Base-by-base conservation (phyloP, 306 rosid genomes). In the Vigna unguiculata region DNA sequence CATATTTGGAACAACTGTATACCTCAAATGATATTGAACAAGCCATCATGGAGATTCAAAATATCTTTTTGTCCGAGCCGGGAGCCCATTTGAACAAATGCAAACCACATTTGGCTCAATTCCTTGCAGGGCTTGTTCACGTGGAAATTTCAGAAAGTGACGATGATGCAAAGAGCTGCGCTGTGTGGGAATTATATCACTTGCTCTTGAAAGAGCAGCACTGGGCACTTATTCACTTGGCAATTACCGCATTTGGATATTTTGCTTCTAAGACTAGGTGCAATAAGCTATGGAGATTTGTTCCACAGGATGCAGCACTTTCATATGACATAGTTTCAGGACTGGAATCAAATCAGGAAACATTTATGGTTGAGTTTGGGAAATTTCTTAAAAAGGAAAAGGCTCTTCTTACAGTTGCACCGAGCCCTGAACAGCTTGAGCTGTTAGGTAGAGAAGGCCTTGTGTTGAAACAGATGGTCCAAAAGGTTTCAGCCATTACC, bases 191-290 rank as follows among this genome's bases (percentile, higher is more conserved):
- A 78, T 72, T 95, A 58, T 88, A 84, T 83, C 97, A 90, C 80
- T 84, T 92, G 88, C 78, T 95, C 74, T 77, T 95, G 83, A 88
- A 61, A 76, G 98, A 92, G 83, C 82, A 84, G 74, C 95, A 94
- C 38, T 94, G 97, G 98, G 96, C 96, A 69, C 72, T 90, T 38
- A 66, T 82, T 76, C 96, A 94, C 76, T 78, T 89, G 91, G 93
- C 95, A 66, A 22, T 92, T 28, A 77, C 88, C 12, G 90, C 97
- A 71, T 92, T 94, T 62, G 97, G 93, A 77, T 84, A 83, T 78
- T 94, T 89, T 76, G 90, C 96, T 19, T 86, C 85, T 24, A 84
- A 83, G 24, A 86, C 97, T 22, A 71, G 51, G 57, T 90, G 95
- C 71, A 74, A 74, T 71, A 82, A 88, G 83, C 91, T 94, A 69